Base-by-base conservation (phyloP, 768 basidiomycete genomes). In the Phylloporus arenicola region DNA sequence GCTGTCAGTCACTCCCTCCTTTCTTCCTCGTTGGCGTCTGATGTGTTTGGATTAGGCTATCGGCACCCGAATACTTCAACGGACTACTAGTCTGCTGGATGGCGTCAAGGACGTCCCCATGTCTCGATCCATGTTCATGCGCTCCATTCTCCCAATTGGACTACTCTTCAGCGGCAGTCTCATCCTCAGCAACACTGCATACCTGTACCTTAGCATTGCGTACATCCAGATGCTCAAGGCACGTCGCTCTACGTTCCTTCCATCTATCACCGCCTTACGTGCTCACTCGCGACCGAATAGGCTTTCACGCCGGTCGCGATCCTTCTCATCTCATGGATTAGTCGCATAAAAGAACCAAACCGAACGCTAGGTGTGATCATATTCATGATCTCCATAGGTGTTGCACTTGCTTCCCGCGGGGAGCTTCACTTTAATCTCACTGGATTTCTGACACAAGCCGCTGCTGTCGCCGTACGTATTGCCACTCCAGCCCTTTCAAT, bases 191-290 rank as follows among this genome's bases (percentile, higher is more conserved):
- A 98, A 98, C 70, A 88, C 87, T 2, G 92, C 92, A 3, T 95
- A 94, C 68, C 83, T 96, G 19, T 85, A 91, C 60, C 81, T 98
- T 57, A 86, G 84, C 57, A 91, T 95, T 11, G 82, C 90, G 0
- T 98, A 95, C 70, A 97, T 98, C 58, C 95, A 98, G 69, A 92
- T 97, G 91, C 83, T 94, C 66, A 92, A 92, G 80, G 87, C 85
- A 34, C 30, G 73, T 57, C 24, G 13, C 45, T 50, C 43, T 33
- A 30, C 16, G 10, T 38, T 31, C 13, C n/a, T n/a, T 42, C 5
- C 9, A 5, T 46, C 25, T 30, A 51, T 44, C 14, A 35, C 47
- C 48, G 10, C 27, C 37, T 35, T 22, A 17, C 39, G n/a, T 48
- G 29, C 42, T 38, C 20, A 22, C 20, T 12, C 13, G 30, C 12